Evolutionary conservation across 495 filamentous ascomycete species (phyloP), one percentile per base, ranked within the genome.

Genomic region (Penicillium lividum): DNA sequence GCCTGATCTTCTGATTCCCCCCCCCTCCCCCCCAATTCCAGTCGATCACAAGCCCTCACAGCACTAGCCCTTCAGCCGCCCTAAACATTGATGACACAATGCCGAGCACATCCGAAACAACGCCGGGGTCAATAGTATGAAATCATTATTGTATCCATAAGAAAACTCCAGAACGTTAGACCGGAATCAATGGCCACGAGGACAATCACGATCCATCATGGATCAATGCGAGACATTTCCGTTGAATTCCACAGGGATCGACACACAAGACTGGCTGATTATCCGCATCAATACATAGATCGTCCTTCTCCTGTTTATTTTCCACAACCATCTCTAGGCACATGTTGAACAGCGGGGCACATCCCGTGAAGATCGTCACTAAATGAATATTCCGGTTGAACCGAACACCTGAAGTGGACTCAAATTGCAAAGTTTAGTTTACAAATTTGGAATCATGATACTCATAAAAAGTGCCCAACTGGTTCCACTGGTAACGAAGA

Each of bases 351-450:
- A 48, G 53, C 55, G 58, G 53, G 55, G 16, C 40, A 42, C 38
- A 2, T 28, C 36, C 28, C 31, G 42, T 54, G 54, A 40, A 15
- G 59, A 62, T 62, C 59, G 29, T 47, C 28, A 46, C 45, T 15
- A 16, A 40, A 16, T n/a, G 38, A 13, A 15, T 16, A 15, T 16
- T 45, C 27, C 28, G 27, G 4, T 13, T 22, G 2, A 22, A 2
- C 22, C 22, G 22, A 47, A 47, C 27, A 47, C 22, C 27, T 47
- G 44, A 47, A 47, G 18, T 47, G 44, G 44, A 47, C 22, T 1
- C 22, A 22, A 22, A 22, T 1, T 22, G 2, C 22, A 22, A 22
- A 22, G 22, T 22, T 22, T 22, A 22, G 22, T 2, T 9, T 9
- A 28, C 11, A 13, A 2, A 28, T 13, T 47, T 25, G 18, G 13